phyloP scores from a whole-genome alignment of 1,139 yeast species.

The Hyphopichia khmerensis region DNA sequence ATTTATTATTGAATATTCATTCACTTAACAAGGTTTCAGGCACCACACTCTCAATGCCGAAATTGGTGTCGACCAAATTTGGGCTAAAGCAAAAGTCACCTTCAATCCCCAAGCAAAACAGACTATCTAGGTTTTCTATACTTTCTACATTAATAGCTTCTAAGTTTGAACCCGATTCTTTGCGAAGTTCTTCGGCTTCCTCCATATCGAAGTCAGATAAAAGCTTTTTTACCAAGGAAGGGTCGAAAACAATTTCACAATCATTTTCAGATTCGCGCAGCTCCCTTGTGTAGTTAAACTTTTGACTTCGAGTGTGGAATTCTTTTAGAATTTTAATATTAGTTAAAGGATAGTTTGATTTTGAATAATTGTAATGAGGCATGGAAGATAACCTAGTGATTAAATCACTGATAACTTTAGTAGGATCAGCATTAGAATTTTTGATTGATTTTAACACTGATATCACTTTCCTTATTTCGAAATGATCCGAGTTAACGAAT shows the following conservation, averaged over 20 bases:
- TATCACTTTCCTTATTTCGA: conserved; percentile 11
- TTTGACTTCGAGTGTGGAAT: conserved; percentile 4
- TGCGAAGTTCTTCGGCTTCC: background rate
- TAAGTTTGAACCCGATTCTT: background rate
- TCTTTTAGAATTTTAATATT: conserved; percentile 5
- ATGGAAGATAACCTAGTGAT: conserved; percentile 12
- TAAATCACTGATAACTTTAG: conserved; percentile 11
- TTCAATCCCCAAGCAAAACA: background rate
- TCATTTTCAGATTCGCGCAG: conserved; percentile 1
- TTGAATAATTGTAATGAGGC: conserved; percentile 2
- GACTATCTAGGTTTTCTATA: background rate
- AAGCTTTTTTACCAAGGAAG: conserved; percentile 7
- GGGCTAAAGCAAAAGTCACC: background rate
- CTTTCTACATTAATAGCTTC: background rate
- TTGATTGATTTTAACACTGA: conserved; percentile 13
- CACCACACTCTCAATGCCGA: background rate
- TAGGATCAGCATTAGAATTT: conserved; percentile 9
- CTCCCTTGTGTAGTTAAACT: background rate
- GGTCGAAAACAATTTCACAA: conserved; percentile 10
- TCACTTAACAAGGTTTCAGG: background rate
- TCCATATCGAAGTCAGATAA: conserved; percentile 7
- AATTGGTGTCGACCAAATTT: background rate
- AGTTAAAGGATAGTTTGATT: conserved; percentile 4
- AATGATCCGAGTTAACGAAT: conserved; percentile 13
- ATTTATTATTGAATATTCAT: background rate